Evolutionary conservation across 306 rosid species (phyloP), one percentile per base, ranked within the genome.

Genomic region (Datisca glomerata): DNA sequence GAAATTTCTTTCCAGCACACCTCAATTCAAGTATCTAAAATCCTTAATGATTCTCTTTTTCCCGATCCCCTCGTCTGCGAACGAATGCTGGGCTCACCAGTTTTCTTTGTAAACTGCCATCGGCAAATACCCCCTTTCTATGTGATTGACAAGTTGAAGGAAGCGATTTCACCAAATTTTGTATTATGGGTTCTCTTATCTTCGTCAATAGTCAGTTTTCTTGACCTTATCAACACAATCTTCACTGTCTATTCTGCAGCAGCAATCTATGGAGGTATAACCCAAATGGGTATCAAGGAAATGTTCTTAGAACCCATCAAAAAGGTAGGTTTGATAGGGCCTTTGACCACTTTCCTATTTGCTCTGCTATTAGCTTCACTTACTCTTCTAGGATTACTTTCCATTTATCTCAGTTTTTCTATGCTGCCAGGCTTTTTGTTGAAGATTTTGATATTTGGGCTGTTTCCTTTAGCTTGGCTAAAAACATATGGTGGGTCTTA

Each of bases 271-370:
- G 45, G 53, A 20, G 54, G 56, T 46, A 62, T 58, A 17, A 51
- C 21, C 7, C 38, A 41, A 3, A 22, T 47, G 43, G 64, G 64
- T 47, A 50, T 72, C 40, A 61, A 50, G 51, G 60, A 53, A 14
- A 76, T 68, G 69, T 36, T 72, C 40, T 41, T 37, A 3, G 47
- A 53, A 21, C 57, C 61, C 31, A 10, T 63, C 47, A 65, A 44
- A 37, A 29, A 35, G 52, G 50, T 44, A 38, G 60, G 51, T 4
- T n/a, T 65, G 24, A 62, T 9, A 55, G 74, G 70, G 23, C 31
- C 77, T 12, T 56, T 69, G 7, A 6, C 32, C 5, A 69, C 85
- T 34, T 72, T 66, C 8, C 48, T 72, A 15, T 59, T 15, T 17
- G 50, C 47, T 37, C 45, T 59, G 5, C 8, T 56, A 43, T 41